Evolutionary conservation across 2,329 filamentous ascomycete genomes (phyloP), one percentile per base, ranked within the genome.

Genomic region (Helminthosporium solani): DNA sequence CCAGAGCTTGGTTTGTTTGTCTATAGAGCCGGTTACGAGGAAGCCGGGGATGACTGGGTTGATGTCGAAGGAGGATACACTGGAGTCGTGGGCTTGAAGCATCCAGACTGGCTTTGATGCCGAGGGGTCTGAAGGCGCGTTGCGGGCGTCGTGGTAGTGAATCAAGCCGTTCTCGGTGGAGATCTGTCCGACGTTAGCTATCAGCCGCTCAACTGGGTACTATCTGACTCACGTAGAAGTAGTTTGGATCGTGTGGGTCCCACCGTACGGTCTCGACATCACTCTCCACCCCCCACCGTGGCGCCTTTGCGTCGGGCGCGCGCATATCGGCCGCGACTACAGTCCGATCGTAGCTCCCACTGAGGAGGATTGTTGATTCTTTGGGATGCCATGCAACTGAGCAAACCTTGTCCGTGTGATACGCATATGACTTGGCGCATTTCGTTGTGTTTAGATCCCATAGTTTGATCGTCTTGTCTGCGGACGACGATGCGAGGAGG

Each of bases 351-450:
- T 97, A 99, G 67, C 89, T 95, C 50, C 94, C 94, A 63, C 87
- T 95, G 49, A 99, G 80, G 19, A 99, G 79, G 16, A 95, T 84
- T 0, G 94, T 96, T 2, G 91, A 84, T 70, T 96, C 88, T 34
- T 79, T 81, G 0, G 88, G 81, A 75, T 97, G 90, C 94, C 95
- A 99, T 56, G 92, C 87, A 46, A 99, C 76, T 18, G 92, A 90
- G 79, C 91, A 99, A 56, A 97, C 91, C 76, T 99, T 99, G 78
- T 96, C 94, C 28, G 89, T 95, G 75, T 99, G 94, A 73, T 95
- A 89, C 14, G 83, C 80, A 78, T 99, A 99, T 35, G 91, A 96
- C 75, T 96, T 94, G 61, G 94, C 94, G 72, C 90, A 96, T 71
- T 86, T 90, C 50, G 88, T 82, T 2, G 90, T 96, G 75, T 90